phyloP scores from a whole-genome alignment of 257 asterid genomes.

The Fraxinus quadrangulata region DNA sequence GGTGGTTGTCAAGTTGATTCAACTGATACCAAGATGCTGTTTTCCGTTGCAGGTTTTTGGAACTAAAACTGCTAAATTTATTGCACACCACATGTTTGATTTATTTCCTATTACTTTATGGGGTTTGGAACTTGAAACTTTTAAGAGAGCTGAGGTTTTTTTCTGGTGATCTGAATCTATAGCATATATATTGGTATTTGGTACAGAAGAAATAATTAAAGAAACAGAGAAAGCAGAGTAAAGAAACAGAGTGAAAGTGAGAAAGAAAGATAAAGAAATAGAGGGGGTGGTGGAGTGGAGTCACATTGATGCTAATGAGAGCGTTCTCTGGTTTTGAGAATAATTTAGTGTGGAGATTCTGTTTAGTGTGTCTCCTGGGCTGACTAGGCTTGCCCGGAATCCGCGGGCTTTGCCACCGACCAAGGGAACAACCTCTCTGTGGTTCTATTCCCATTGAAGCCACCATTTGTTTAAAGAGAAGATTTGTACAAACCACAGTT shows the following conservation, averaged over 20 bases:
- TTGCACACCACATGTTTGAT: conserved; percentile 41
- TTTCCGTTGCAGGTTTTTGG: conserved; percentile 60
- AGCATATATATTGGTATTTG: conserved; percentile 11
- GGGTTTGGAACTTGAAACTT: conserved; percentile 48
- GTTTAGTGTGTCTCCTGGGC: conserved; percentile 77
- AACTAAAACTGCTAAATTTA: conserved; percentile 32
- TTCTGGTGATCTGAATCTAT: conserved; percentile 34
- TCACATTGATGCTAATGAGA: conserved; percentile 47
- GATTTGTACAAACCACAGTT: conserved; percentile 31
- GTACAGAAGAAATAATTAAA: conserved; percentile 16
- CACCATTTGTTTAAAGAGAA: conserved; percentile 45
- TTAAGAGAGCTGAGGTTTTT: conserved; percentile 34
- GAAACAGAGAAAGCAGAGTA: conserved; percentile 24
- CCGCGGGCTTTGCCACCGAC: conserved; percentile 90
- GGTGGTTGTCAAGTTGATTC: conserved; percentile 60
- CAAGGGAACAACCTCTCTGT: conserved; percentile 69
- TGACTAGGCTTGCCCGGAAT: conserved; percentile 74
- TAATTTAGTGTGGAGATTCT: conserved; percentile 65
- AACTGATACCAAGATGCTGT: conserved; percentile 78
- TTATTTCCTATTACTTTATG: conserved; percentile 35
- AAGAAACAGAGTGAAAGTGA: conserved; percentile 22
- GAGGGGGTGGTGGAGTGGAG: conserved; percentile 45
- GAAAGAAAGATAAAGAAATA: conserved; percentile 33
- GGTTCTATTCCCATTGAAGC: conserved; percentile 63
- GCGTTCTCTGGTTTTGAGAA: conserved; percentile 51